Conservation (phyloP, 169 alveolate species). For the Cyclospora cayetanensis region DNA sequence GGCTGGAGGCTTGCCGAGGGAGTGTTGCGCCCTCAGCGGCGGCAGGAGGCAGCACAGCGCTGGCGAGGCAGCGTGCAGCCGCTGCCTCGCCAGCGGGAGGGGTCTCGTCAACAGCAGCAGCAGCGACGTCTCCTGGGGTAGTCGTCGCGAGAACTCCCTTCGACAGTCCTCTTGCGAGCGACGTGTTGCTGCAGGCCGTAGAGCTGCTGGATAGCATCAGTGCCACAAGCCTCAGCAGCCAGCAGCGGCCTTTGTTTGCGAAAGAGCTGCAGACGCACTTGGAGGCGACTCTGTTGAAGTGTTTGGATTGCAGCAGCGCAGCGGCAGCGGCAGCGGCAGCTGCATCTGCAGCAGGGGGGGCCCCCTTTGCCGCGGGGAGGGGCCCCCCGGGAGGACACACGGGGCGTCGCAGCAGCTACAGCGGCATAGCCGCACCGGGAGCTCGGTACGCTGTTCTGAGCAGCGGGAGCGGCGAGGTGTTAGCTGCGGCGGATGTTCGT, state of each 20-base stretch:
- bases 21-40: neutral
- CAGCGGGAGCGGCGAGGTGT: neutral
- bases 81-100: constrained; percentile 55
- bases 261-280: constrained; percentile 59
- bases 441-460: neutral
- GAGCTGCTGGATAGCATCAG: constrained; percentile 38
- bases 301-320: neutral
- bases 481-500: neutral
- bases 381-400: no score
- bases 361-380: neutral
- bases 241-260: constrained; percentile 65
- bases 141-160: neutral
- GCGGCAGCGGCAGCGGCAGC: constrained; percentile 50
- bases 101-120: constrained; percentile 50
- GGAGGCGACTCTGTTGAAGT: constrained; percentile 9
- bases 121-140: constrained; percentile 32
- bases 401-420: constrained; percentile 18
- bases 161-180: constrained; percentile 48
- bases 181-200: constrained; percentile 43
- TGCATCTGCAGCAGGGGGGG: neutral
- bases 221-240: constrained; percentile 23
- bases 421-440: constrained; percentile 25
- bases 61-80: no score
- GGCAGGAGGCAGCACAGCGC: constrained; percentile 19
- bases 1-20: neutral